Conservation (phyloP, 371 early-diverging fungal genomes). For the Mucor mucedo region DNA sequence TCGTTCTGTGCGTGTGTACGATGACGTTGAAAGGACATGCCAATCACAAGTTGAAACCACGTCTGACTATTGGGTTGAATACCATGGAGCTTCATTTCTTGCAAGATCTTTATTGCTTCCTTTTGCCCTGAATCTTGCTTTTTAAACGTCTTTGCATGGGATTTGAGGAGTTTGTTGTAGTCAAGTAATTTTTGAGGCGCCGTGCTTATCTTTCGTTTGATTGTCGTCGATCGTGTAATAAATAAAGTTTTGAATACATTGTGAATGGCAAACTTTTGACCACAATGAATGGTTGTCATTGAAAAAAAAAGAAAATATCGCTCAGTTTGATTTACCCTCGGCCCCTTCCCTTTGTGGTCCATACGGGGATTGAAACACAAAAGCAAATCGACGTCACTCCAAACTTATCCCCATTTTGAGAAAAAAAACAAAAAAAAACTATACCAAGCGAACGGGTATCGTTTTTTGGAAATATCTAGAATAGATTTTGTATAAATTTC, state of each 20-base stretch:
- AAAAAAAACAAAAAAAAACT: too few species aligned
- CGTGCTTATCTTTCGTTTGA: background rate
- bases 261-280: slow-evolving; percentile 10
- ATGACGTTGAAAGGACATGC: slow-evolving; percentile 8
- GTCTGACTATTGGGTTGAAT: slow-evolving; percentile 18
- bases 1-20: slow-evolving; percentile 4
- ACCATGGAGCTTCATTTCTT: slow-evolving; percentile 19
- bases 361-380: too few species aligned
- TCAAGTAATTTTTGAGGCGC: background rate
- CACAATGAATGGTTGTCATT: slow-evolving; percentile 10
- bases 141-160: slow-evolving; percentile 13
- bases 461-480: too few species aligned
- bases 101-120: slow-evolving; percentile 2
- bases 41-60: slow-evolving; percentile 19
- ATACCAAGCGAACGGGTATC: too few species aligned
- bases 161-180: slow-evolving; percentile 15
- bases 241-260: slow-evolving; percentile 15
- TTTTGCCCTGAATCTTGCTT: background rate
- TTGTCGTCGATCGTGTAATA: background rate
- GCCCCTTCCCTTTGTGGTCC: too few species aligned
- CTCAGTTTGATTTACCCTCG: too few species aligned
- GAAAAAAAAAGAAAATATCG: too few species aligned
- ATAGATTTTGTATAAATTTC: too few species aligned
- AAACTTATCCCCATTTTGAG: too few species aligned
- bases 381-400: too few species aligned